Evolutionary conservation across 2,329 filamentous ascomycete genomes (phyloP).

Genomic region (Metarhizium guizhouense): DNA sequence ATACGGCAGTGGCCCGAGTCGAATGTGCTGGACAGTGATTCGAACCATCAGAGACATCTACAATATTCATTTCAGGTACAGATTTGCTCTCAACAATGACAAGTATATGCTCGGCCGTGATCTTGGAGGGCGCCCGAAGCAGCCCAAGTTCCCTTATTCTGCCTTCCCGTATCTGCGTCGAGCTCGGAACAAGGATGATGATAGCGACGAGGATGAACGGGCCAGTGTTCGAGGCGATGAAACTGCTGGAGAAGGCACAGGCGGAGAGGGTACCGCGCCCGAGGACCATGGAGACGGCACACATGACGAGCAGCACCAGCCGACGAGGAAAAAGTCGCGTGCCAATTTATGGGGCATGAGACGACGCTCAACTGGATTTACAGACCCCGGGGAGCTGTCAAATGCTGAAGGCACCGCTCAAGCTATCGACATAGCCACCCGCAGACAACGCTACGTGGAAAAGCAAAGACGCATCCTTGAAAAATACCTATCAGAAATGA

Average conservation of each 20-base stretch:
- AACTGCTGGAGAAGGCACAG: conserved; percentile 43
- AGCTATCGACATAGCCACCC: conserved; percentile 35
- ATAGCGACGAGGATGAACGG: conserved; percentile 65
- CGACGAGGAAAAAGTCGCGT: conserved; percentile 40
- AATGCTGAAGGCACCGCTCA: conserved; percentile 29
- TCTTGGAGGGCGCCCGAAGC: conserved; percentile 59
- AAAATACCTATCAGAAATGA: conserved; percentile 85
- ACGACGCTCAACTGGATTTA: conserved; percentile 42
- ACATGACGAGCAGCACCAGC: conserved; percentile 20
- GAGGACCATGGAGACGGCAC: conserved; percentile 43
- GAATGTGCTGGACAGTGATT: conserved; percentile 94
- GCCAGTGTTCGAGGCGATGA: conserved; percentile 29
- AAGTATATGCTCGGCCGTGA: conserved; percentile 68
- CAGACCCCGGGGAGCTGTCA: conserved; percentile 37
- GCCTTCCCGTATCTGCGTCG: conserved; percentile 85
- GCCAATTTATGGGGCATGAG: conserved; percentile 44
- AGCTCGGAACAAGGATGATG: conserved; percentile 68
- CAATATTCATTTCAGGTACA: conserved; percentile 90
- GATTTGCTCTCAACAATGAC: conserved; percentile 74
- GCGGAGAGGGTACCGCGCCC: conserved; percentile 39
- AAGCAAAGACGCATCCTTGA: conserved; percentile 80
- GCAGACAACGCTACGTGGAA: conserved; percentile 59
- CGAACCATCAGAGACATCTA: conserved; percentile 82
- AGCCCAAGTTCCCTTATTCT: conserved; percentile 82
- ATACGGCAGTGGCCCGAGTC: conserved; percentile 88